Evolutionary conservation across 345 rosid species (phyloP).

Genomic region (Heritiera littoralis): DNA sequence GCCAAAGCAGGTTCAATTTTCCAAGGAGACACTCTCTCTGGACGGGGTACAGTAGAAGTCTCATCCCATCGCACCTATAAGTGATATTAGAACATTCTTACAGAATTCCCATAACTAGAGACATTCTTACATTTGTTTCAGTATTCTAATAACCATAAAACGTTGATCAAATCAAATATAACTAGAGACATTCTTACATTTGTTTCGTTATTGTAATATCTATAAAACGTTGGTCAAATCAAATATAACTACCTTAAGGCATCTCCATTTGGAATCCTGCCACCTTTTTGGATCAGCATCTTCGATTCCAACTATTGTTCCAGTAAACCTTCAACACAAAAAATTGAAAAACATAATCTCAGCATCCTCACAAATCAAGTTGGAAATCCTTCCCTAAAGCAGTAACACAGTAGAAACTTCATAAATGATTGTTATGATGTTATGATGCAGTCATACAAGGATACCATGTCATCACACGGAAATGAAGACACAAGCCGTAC

Average conservation of each 20-base stretch:
- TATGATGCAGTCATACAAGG: neutral
- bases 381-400: neutral
- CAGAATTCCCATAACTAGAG: neutral
- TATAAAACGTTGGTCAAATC: neutral
- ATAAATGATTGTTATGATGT: neutral
- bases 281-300: constrained; percentile 61
- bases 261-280: constrained; percentile 79
- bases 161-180: neutral
- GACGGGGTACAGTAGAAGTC: constrained; percentile 63
- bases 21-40: constrained; percentile 93
- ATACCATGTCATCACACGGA: neutral
- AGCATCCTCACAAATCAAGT: neutral
- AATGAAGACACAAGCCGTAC: constrained; percentile 27
- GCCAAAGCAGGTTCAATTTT: constrained; percentile 81
- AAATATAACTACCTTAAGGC: constrained; percentile 57
- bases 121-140: constrained; percentile 17
- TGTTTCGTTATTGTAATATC: neutral
- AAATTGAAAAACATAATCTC: neutral
- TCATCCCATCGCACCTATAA: constrained; percentile 89
- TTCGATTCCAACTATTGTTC: constrained; percentile 77
- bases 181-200: constrained; percentile 15
- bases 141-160: neutral
- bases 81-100: neutral
- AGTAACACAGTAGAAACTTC: neutral
- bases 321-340: constrained; percentile 56